Evolutionary conservation across 2,329 filamentous ascomycete genomes (phyloP), one percentile per base, ranked within the genome.

Genomic region (Periconia macrospinosa): DNA sequence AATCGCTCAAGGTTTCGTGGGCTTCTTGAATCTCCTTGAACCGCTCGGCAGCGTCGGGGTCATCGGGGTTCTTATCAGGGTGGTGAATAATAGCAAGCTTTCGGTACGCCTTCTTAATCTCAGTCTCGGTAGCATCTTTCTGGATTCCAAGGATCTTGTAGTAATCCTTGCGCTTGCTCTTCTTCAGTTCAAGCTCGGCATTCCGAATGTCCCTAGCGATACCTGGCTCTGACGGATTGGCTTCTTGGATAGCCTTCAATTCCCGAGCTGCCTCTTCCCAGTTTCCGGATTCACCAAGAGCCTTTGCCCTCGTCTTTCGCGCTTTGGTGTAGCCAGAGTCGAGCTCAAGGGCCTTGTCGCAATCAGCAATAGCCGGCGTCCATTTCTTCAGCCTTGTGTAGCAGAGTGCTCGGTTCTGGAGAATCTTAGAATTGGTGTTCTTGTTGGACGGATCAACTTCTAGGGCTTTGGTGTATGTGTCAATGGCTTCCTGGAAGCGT

Each of bases 21-120:
- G 93, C 93, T 80, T 99, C 94, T 67, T 92, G 90, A 72, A 97
- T 90, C 72, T 99, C 94, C 84, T 99, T 97, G 84, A 99, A 99
- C 69, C 90, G 87, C 65, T 91, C 89, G 67, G 92, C 93, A 57
- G 94, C 94, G 48, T 86, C 82, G 54, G 86, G 83, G 66, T 97
- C 90, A 58, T 89, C 90, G 1, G 89, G 91, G 77, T 97, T 99
- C 85, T 99, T 99, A 79, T 99, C 94, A 2, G 94, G 94, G 75
- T 99, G 94, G 72, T 96, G 90, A 60, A 92, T 82, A 63, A 99
- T 93, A 52, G 94, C 94, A 70, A 96, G 83, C 76, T 94, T 96
- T 61, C 93, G 87, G 80, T 99, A 99, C 1, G 93, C 94, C 79
- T 92, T 93, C 83, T 97, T 99, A 80, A 99, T 94, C 50, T 94